These are phyloP conservation scores for Trichosanthes cucumerina DNA, from an alignment of 306 rosid species.

Conservation along the genomic window DNA sequence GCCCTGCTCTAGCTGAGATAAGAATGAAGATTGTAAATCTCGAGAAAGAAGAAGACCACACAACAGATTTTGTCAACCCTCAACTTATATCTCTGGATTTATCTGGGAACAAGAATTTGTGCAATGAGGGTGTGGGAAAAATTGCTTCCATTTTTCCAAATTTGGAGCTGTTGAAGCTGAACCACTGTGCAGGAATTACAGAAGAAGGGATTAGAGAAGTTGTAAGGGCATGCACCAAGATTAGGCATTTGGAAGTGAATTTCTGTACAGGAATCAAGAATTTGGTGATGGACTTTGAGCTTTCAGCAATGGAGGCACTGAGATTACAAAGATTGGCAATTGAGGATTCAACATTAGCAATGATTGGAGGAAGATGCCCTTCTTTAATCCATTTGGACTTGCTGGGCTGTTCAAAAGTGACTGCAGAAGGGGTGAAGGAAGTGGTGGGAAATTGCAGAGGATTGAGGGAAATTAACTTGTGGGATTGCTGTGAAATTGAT, in stretches of 20 bases:
- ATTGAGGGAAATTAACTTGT: slow-evolving; percentile 52
- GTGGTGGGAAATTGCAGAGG: slow-evolving; percentile 38
- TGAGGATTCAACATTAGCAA: slow-evolving; percentile 36
- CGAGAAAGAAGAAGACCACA: neutral
- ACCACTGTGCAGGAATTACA: slow-evolving; percentile 21
- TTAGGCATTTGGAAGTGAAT: slow-evolving; percentile 31
- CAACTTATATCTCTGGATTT: slow-evolving; percentile 33
- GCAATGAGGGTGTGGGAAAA: slow-evolving; percentile 9
- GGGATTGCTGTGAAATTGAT: slow-evolving; percentile 25
- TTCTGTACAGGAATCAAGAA: slow-evolving; percentile 10
- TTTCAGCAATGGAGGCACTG: slow-evolving; percentile 38
- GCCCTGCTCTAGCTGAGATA: slow-evolving; percentile 31
- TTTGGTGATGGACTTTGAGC: slow-evolving; percentile 27
- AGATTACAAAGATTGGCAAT: slow-evolving; percentile 25
- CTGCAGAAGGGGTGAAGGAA: slow-evolving; percentile 43
- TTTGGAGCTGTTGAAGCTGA: slow-evolving; percentile 41
- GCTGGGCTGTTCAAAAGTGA: slow-evolving; percentile 33
- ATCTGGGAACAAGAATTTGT: slow-evolving; percentile 18
- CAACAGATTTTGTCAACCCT: slow-evolving; percentile 11
- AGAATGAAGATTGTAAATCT: slow-evolving; percentile 31
- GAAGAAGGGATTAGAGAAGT: slow-evolving; percentile 29
- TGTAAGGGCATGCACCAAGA: slow-evolving; percentile 33
- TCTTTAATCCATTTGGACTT: slow-evolving; percentile 34
- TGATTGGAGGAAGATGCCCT: slow-evolving; percentile 40
- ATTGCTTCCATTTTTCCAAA: slow-evolving; percentile 35